A percentile compares a stretch with the other conserved stretches of the same genome.
These are phyloP conservation scores for Plasmodium cynomolgi DNA, from an alignment of 169 alveolate genomes.

Conservation along the genomic window DNA sequence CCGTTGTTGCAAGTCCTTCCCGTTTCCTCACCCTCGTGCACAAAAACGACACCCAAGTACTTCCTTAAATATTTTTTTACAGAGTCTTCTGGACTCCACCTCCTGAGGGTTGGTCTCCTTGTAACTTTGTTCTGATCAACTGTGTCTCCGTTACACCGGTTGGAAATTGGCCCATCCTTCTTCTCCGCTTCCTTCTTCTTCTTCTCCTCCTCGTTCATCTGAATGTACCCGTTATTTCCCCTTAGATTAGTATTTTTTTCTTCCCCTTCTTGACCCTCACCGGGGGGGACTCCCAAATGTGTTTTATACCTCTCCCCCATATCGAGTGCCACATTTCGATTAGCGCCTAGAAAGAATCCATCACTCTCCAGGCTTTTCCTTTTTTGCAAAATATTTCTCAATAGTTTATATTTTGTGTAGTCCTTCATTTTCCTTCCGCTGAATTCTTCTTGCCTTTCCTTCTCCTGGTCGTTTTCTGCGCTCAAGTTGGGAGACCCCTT, in stretches of 20 bases:
- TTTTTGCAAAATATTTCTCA: constrained; percentile 35
- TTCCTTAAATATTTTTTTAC: neutral
- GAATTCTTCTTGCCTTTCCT: neutral
- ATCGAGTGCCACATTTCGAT: neutral
- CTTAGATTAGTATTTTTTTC: neutral
- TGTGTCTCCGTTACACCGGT: neutral
- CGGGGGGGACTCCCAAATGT: neutral
- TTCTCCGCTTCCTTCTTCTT: neutral
- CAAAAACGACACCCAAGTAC: neutral
- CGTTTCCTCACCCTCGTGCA: neutral
- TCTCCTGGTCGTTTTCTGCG: neutral
- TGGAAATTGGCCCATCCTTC: neutral
- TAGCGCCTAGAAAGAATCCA: neutral
- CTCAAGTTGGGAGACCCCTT: neutral
- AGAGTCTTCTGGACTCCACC: neutral
- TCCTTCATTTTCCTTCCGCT: constrained; percentile 2
- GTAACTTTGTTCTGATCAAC: neutral
- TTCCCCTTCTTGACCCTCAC: neutral
- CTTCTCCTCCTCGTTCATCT: neutral
- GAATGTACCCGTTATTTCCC: neutral
- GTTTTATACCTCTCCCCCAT: neutral
- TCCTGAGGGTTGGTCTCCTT: neutral
- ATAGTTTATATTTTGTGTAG: constrained; percentile 38
- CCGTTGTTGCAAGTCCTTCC: neutral
- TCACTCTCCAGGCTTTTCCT: constrained; percentile 1